Base-by-base conservation (phyloP, 2,329 filamentous ascomycete species). In the Cadophora sp. region DNA sequence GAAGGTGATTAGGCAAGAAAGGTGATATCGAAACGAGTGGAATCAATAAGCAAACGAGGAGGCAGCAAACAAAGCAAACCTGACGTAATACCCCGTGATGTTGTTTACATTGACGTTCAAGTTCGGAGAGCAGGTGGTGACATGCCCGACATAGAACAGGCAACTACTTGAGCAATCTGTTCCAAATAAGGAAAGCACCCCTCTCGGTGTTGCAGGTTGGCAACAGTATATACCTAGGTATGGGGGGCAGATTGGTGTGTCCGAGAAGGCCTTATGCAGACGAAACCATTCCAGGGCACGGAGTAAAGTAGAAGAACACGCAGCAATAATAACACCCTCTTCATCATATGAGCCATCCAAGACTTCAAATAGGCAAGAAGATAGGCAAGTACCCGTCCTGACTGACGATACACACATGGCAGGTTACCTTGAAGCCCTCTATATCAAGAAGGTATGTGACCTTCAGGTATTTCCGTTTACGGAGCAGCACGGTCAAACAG, bases 41-140 rank as follows among this genome's bases (percentile, higher is more conserved):
- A 20, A 58, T 39, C 20, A 58, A 24, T 20, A 20, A 18, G 55
- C 55, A 58, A 27, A 39, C 55, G 8, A 56, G 55, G 8, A 56
- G 55, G 33, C 33, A 41, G 41, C 55, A 43, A 58, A 43, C 55
- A 13, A 33, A 24, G 53, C 55, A 58, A 51, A 24, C 36, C 53
- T 56, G 53, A 56, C 55, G 55, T 43, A 58, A 58, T 22, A 43
- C 36, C 55, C 36, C 55, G 55, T 58, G 55, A 58, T 58, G 8
- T 8, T 22, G 36, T 43, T 43, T 24, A 41, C 27, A 22, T 58
- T 58, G 8, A 27, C 11, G 9, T 43, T 27, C 22, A 27, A 16
- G 4, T 16, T 16, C 22, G 8, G 13, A 41, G n/a, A 27, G 24
- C 1, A 8, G 22, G 22, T 36, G 33, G 22, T 14, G 53, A 13